Base-by-base conservation (phyloP, 2,329 filamentous ascomycete species). In the Aspergillus nomiae region DNA sequence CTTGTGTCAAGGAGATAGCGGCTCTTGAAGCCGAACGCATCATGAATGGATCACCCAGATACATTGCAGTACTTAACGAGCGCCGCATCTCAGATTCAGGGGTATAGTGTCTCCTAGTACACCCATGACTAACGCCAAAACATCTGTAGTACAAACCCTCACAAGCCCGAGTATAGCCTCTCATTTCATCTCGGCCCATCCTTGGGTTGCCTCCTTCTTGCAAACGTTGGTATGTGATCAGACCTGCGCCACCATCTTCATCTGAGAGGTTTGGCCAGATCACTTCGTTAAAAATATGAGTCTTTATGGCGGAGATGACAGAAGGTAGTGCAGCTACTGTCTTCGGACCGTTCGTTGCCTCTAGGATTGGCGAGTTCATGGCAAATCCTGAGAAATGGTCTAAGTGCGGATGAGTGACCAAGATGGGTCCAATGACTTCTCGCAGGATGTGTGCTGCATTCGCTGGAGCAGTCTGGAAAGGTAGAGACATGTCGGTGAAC, bases 191-290 rank as follows among this genome's bases (percentile, higher is more conserved):
- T 65, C 92, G 89, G 2, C 93, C 94, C 8, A 97, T 82, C 30
- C 92, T 89, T 2, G 91, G 89, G 63, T 94, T 95, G 3, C 94
- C 94, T 12, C 94, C 94, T 74, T 97, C 94, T 6, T 92, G 89
- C 11, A 99, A 83, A 19, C 95, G 87, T 75, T 93, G 89, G 70
- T 96, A 98, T 0, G 92, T 97, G 38, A 99, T 88, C 32, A 99
- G 85, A 0, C 95, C 95, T 4, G 94, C 94, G 28, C 95, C 95
- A 38, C 94, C 93, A 75, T 97, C 95, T 79, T 99, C 95, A 73
- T 99, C 94, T 0, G 92, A 96, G 45, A 99, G 81, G 70, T 99
- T 99, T 0, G 95, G 95, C 95, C 95, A 99, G 59, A 98, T 96
- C 62, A 97, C 83, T 73, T 97, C 96, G 78, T 99, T 99, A 82